Base-by-base conservation (phyloP, 2,329 filamentous ascomycete genomes). In the Trichophyton rubrum region DNA sequence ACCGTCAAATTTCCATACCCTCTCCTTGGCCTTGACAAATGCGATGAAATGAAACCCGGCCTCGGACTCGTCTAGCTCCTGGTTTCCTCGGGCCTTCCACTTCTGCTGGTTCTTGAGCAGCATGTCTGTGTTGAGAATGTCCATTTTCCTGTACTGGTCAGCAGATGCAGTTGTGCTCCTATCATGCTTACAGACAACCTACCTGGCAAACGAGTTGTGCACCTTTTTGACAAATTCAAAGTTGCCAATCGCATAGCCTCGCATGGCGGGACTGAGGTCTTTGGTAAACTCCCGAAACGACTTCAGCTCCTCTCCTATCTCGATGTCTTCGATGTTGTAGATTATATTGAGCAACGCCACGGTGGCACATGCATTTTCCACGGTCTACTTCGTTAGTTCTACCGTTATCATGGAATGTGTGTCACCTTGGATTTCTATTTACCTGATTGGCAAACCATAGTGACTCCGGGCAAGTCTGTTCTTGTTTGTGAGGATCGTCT, bases 381-480 rank as follows among this genome's bases (percentile, higher is more conserved):
- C 86, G 0, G 88, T 90, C 86, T 92, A 63, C 27, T 13, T 27
- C 9, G 7, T 58, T 35, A 41, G 20, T 20, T 8, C 13, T n/a
- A 45, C 6, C 41, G 24, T 20, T 15, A 30, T 20, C n/a, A 30
- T 3, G n/a, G 1, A 9, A 17, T 53, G 22, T 8, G 5, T n/a
- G 33, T 8, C 30, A n/a, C 11, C 2, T 27, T 17, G n/a, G 17
- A 15, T 43, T 17, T 43, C 40, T 7, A 35, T 17, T 8, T 55
- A 89, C 87, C 76, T 95, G 92, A 68, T 96, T 96, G 30, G 91
- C 90, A 72, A 96, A 97, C 92, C 93, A 99, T 17, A 97, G 78
- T 33, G 83, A 76, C 2, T 82, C 76, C 0, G 85, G 85, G 64
- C 82, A 85, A 63, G 71, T 79, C 51, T 75, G 77, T 63, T 81